Evolutionary conservation across 1,284 basidiomycete genomes (phyloP), one percentile per base, ranked within the genome.

Genomic region (Leccinum holopus): DNA sequence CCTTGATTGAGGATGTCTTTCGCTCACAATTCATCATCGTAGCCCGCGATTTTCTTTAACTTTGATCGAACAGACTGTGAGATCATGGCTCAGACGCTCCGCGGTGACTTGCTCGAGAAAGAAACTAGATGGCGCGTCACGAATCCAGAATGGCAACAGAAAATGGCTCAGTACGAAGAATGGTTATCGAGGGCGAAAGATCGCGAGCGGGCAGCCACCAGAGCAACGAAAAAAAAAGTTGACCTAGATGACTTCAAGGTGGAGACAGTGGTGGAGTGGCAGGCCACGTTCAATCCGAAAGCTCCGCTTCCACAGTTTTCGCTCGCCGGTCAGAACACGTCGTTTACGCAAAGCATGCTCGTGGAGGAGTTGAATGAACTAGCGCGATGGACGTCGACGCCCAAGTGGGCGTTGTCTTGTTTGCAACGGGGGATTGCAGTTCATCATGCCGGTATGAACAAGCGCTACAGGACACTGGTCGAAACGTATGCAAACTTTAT

Each of bases 371-470:
- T 87, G n/a, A 49, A 58, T 2, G 63, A 73, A 0, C 72, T 88
- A 44, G 66, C 63, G 18, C 70, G 76, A 41, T 78, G 79, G 76
- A 75, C 68, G 1, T 72, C 69, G 16, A 63, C 28, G 28, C 28
- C 28, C 1, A 25, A 60, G 14, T 86, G 84, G 83, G 78, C 80
- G 3, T 61, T 84, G 35, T 64, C 64, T 21, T 85, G 83, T 3
- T 70, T 91, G 58, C 69, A 71, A 56, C 77, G 88, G 18, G 88
- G 89, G 21, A 82, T 91, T 33, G 88, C 82, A 0, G 80, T 91
- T 7, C 89, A 91, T 68, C 89, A 90, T 71, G 69, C 84, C 16
- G 88, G 89, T 33, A 86, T 90, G 86, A 84, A 84, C 64, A 86
- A 83, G 69, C 74, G 72, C 0, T 90, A 90, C 68, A 76, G 87